Base-by-base conservation (phyloP, 2,329 filamentous ascomycete species). In the Whalleya microplaca region DNA sequence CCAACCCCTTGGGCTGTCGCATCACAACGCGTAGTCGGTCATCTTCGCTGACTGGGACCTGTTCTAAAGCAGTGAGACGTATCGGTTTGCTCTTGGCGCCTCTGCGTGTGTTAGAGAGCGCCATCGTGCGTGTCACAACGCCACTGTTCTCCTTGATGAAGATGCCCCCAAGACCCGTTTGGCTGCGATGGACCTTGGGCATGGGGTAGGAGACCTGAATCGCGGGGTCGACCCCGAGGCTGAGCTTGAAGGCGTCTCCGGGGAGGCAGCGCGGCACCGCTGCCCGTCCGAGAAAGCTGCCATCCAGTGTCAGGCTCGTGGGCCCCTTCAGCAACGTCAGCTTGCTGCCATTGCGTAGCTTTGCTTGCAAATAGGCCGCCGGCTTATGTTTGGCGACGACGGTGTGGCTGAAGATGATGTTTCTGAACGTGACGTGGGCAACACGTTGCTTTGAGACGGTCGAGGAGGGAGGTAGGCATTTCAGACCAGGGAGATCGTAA, bases 41-140 rank as follows among this genome's bases (percentile, higher is more conserved):
- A 51, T 87, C 84, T 67, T 87, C 79, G 20, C 79, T 84, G n/a
- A 87, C 75, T 2, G 84, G 85, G 2, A 87, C 74, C 70, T 88
- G 84, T 59, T 88, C 85, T 2, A 84, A 67, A 21, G 87, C 79
- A 1, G 80, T 72, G 2, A 88, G 41, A 1, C 75, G 75, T 14
- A 82, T 74, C 0, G 76, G 66, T 59, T 74, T 75, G 16, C 67
- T 69, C 7, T 60, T 12, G 0, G 72, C 58, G 2, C 66, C 51
- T 5, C 73, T 73, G 9, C 76, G 73, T 1, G 80, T 83, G 66
- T 86, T 86, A 21, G 76, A 74, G 10, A 87, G 67, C 2, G 74
- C 78, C 23, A 84, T 64, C 23, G 69, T 71, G 2, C 83, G 81
- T 1, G 68, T 75, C 65, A 82, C 87, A 2, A 80, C 69, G 21